phyloP scores from a whole-genome alignment of 2,329 filamentous ascomycete species.

The Neospermospora avenae region DNA sequence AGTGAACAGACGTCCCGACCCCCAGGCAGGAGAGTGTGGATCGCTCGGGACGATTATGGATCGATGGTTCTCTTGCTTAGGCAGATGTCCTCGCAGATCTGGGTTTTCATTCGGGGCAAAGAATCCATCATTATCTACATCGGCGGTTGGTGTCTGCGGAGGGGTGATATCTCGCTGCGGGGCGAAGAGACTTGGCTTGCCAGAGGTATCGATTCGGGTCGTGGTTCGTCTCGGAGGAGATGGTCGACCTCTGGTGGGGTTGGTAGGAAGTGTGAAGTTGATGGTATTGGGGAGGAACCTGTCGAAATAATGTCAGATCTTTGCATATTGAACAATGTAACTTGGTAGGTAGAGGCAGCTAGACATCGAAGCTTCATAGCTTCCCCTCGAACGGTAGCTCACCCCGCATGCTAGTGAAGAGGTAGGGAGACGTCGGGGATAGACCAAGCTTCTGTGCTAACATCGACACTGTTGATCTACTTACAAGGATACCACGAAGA shows the following conservation, averaged over 20 bases:
- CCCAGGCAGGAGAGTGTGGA: constrained; percentile 74
- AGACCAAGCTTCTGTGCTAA: not conserved
- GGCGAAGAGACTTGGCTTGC: constrained; percentile 40
- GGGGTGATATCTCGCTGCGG: constrained; percentile 32
- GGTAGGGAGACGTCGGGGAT: not conserved
- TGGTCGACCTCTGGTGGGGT: constrained; percentile 37
- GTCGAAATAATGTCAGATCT: constrained; percentile 19
- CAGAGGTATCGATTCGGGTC: constrained; percentile 55
- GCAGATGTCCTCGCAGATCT: constrained; percentile 52
- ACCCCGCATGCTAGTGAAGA: not conserved
- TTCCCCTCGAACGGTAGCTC: not conserved
- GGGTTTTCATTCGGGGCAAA: constrained; percentile 56
- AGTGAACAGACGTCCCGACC: constrained; percentile 38
- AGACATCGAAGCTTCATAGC: not conserved
- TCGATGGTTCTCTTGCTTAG: constrained; percentile 44
- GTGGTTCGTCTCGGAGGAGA: constrained; percentile 34
- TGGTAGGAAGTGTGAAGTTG: constrained; percentile 70
- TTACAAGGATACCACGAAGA: constrained; percentile 59
- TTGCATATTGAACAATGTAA: not conserved
- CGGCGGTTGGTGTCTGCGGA: constrained; percentile 35
- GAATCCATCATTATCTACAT: constrained; percentile 42
- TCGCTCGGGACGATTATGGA: constrained; percentile 65
- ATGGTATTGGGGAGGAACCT: constrained; percentile 93
- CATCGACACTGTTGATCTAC: constrained; percentile 28
- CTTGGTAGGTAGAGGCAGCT: constrained; percentile 1